Conservation (phyloP, 2,329 filamentous ascomycete species). For the Calycina herbarum region DNA sequence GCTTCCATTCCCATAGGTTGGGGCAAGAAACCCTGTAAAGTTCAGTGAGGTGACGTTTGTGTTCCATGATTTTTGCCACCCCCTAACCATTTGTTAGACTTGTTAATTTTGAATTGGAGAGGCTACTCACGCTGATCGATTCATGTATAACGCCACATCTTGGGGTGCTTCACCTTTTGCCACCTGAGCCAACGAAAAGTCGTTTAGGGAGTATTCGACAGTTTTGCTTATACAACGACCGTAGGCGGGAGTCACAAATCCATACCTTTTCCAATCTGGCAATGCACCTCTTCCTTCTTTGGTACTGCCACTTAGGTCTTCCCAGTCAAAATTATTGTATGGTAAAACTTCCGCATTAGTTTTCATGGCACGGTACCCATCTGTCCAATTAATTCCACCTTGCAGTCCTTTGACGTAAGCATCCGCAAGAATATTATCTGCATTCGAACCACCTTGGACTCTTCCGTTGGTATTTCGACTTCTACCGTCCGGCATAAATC, state of each 20-base stretch:
- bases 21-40: conserved; percentile 59
- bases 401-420: conserved; percentile 66
- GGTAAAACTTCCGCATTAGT: conserved; percentile 32
- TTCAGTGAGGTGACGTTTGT: conserved; percentile 45
- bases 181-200: conserved; percentile 65
- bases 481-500: conserved; percentile 63
- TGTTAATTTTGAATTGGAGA: background rate
- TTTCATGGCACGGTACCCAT: conserved; percentile 39
- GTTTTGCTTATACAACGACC: conserved; percentile 58
- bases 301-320: conserved; percentile 55
- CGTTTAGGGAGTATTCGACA: conserved; percentile 67
- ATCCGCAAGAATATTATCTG: conserved; percentile 71
- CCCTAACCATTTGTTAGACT: conserved; percentile 34
- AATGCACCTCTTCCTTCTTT: conserved; percentile 68
- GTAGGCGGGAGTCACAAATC: conserved; percentile 63
- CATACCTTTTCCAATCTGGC: conserved; percentile 63
- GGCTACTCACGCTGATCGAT: conserved; percentile 40
- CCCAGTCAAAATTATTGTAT: conserved; percentile 54
- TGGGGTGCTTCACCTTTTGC: conserved; percentile 52
- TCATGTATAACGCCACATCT: conserved; percentile 48
- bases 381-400: conserved; percentile 61
- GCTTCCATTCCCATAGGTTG: conserved; percentile 49
- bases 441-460: conserved; percentile 67
- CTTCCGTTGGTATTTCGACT: conserved; percentile 67
- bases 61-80: conserved; percentile 65